phyloP scores from a whole-genome alignment of 2,329 filamentous ascomycete species.

The Apiospora marii region DNA sequence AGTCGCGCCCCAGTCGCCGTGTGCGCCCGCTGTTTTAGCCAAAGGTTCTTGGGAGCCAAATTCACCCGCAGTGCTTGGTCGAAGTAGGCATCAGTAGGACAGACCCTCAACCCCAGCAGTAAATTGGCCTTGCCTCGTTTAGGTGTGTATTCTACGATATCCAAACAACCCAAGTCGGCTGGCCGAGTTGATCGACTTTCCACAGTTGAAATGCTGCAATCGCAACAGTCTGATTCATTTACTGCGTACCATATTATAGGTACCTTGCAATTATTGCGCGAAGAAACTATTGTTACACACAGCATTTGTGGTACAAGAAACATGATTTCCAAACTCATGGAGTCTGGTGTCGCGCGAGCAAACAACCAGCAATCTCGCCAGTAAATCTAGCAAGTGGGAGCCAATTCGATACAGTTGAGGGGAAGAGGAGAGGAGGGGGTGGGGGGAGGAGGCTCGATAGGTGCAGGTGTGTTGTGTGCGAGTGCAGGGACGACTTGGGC shows the following conservation, averaged over 20 bases:
- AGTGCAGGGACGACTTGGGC: not conserved
- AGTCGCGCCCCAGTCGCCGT: constrained; percentile 29
- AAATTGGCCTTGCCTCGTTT: not conserved
- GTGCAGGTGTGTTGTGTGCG: not conserved
- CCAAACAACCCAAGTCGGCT: not conserved
- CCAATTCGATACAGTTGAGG: not conserved
- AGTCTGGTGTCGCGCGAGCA: not conserved
- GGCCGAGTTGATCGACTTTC: not conserved
- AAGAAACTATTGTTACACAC: not conserved
- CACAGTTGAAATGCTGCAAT: not conserved
- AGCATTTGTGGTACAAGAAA: not conserved
- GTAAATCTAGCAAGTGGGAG: not conserved
- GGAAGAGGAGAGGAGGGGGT: not conserved
- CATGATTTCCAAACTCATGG: not conserved
- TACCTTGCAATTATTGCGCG: not conserved
- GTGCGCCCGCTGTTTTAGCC: constrained; percentile 28
- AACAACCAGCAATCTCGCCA: not conserved
- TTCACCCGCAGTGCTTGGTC: constrained; percentile 11
- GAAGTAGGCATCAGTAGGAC: not conserved
- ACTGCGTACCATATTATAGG: not conserved
- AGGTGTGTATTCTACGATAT: constrained; percentile 3
- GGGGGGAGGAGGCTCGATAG: not conserved
- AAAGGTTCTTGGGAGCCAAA: constrained; percentile 22
- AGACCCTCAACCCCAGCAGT: not conserved
- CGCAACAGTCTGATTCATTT: not conserved